Conservation (phyloP, 441 rosid genomes). For the Erodium texanum region DNA sequence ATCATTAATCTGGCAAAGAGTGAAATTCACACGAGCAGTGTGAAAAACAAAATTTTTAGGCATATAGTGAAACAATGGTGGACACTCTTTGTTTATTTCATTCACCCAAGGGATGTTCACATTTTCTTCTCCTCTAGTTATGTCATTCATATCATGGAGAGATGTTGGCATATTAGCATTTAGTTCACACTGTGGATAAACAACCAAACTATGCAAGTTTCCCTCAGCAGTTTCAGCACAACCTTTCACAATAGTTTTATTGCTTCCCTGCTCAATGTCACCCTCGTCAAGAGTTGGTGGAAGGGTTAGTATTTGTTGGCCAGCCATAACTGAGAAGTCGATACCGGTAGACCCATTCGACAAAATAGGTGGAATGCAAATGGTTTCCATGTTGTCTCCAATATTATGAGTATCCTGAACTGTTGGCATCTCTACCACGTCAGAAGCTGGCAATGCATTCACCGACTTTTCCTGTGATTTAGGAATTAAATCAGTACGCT, state of each 20-base stretch:
- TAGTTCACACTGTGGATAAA: slow-evolving; percentile 41
- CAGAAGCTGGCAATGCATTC: slow-evolving; percentile 30
- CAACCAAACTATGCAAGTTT: slow-evolving; percentile 29
- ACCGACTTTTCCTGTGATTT: slow-evolving; percentile 44
- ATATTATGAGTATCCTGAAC: slow-evolving; percentile 24
- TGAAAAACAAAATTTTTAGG: slow-evolving; percentile 45
- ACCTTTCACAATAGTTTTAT: slow-evolving; percentile 22
- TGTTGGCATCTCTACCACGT: slow-evolving; percentile 40
- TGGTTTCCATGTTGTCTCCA: slow-evolving; percentile 17
- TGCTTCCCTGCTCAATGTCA: slow-evolving; percentile 10
- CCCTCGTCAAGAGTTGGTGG: slow-evolving; percentile 15
- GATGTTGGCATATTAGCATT: slow-evolving; percentile 42
- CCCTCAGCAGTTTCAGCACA: slow-evolving; percentile 18
- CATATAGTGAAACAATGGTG: slow-evolving; percentile 55
- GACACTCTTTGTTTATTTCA: slow-evolving; percentile 47
- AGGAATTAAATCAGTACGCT: slow-evolving; percentile 49
- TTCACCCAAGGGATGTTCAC: slow-evolving; percentile 68
- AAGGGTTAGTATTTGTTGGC: slow-evolving; percentile 16
- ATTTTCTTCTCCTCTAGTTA: slow-evolving; percentile 65
- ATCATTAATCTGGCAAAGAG: slow-evolving; percentile 46
- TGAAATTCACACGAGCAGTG: slow-evolving; percentile 48
- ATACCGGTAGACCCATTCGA: slow-evolving; percentile 17
- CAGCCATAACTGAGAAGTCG: slow-evolving; percentile 7
- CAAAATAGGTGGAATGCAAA: slow-evolving; percentile 9
- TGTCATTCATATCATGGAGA: slow-evolving; percentile 38